Base-by-base conservation (phyloP, 495 filamentous ascomycete genomes). In the Cercophora samala region DNA sequence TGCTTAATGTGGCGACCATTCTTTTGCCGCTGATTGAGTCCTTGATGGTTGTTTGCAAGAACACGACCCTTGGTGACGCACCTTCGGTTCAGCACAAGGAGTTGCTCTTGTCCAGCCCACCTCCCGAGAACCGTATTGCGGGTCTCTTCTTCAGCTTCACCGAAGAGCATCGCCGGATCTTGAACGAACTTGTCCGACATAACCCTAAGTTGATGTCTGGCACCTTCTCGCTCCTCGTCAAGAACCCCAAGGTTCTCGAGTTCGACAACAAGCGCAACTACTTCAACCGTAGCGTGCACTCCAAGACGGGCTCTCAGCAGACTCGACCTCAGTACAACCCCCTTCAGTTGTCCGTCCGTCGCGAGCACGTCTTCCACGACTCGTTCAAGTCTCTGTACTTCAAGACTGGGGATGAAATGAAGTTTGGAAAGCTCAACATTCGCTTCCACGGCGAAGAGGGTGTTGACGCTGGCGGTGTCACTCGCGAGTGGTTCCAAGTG, bases 251-350 rank as follows among this genome's bases (percentile, higher is more conserved):
- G 85, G 95, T 99, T 17, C 79, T 99, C 58, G 95, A 99, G 71
- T 99, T 99, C 73, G 95, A 99, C 77, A 99, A 98, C 81, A 99
- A 99, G 84, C 93, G 96, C 71, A 97, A 96, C 77, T 99, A 95
- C 85, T 99, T 99, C 82, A 97, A 86, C 76, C 91, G 96, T 56
- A 91, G 91, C 69, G 85, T 99, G 21, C 95, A 98, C 76, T 84
- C 87, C 46, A 91, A 93, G 64, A 82, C 81, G 6, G 83, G 84
- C 15, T 86, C 85, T 15, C 88, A 86, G 68, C 87, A 91, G 69
- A 72, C 62, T 23, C 81, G 84, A 18, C 80, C 81, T 29, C 76
- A 81, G 55, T 84, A 82, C 67, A 88, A 89, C 65, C 84, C 96
- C 65, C 83, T 99, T 59, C 93, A 97, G 76, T 86, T 99, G 55